Conservation (phyloP, 148 eudicot genomes). For the Rhododendron molle region DNA sequence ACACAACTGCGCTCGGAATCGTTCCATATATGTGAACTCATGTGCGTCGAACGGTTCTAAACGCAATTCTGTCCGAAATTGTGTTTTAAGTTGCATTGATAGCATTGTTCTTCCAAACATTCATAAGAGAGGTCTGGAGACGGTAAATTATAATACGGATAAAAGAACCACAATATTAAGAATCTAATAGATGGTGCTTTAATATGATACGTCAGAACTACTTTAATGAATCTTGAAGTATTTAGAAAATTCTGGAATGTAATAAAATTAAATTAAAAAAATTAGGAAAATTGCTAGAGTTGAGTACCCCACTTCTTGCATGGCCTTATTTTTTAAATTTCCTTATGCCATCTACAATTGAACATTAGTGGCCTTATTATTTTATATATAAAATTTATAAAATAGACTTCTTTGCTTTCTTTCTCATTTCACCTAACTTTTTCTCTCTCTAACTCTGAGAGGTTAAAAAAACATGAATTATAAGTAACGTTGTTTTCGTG, state of each 20-base stretch:
- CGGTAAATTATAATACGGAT: too few relatives aligned
- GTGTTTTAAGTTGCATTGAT: too few relatives aligned
- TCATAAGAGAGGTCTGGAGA: not conserved
- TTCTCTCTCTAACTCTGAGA: too few relatives aligned
- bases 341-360: not conserved
- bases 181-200: not conserved
- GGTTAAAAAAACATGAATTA: too few relatives aligned
- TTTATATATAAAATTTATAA: too few relatives aligned
- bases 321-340: not conserved
- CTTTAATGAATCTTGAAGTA: not conserved
- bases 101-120: not conserved
- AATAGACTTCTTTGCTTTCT: too few relatives aligned
- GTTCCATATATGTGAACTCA: too few relatives aligned
- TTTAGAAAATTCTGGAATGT: not conserved
- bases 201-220: not conserved
- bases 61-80: too few relatives aligned
- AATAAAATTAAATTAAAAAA: not conserved
- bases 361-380: not conserved
- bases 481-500: too few relatives aligned
- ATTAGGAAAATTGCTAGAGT: not conserved
- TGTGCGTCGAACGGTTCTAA: not conserved
- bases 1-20: not conserved
- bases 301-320: not conserved
- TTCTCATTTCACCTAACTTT: too few relatives aligned
- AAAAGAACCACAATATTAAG: not conserved